These are phyloP conservation scores for Testicularia cyperi DNA, from an alignment of 1,284 basidiomycete genomes.

Conservation along the genomic window DNA sequence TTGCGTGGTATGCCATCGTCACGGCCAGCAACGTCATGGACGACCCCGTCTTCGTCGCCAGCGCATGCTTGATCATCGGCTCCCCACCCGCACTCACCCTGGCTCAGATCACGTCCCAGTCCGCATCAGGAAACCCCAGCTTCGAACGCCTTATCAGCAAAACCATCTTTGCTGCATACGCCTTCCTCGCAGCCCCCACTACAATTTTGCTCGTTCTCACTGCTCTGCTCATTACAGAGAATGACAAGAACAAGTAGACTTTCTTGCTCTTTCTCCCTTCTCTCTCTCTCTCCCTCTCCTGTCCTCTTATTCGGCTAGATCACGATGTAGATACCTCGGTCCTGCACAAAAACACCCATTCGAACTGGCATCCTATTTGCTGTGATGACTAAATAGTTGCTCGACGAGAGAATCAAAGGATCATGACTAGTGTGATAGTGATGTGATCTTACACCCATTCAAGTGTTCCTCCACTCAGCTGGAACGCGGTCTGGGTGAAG, in stretches of 20 bases:
- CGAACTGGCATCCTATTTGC: no score
- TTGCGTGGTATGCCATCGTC: conserved; percentile 47
- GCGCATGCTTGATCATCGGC: conserved; percentile 73
- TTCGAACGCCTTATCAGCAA: conserved; percentile 81
- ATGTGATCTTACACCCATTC: no score
- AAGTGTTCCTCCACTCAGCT: no score
- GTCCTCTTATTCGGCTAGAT: no score
- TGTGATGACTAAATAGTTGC: no score
- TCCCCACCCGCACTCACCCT: conserved; percentile 70
- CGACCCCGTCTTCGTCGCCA: conserved; percentile 79
- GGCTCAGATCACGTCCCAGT: conserved; percentile 80
- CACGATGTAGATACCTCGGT: no score
- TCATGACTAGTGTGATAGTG: no score
- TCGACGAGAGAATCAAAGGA: no score
- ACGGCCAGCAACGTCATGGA: conserved; percentile 39
- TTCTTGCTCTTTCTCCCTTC: neutral
- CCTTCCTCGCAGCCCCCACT: conserved; percentile 52
- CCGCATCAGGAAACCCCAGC: conserved; percentile 71
- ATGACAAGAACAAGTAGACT: conserved; percentile 28
- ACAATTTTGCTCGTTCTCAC: conserved; percentile 49
- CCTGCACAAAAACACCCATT: no score
- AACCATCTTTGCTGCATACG: conserved; percentile 62
- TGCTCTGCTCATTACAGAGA: conserved; percentile 50
- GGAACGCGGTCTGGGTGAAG: no score
- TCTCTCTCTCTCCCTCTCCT: no score